Evolutionary conservation across 106 monocot genomes (phyloP), one percentile per base, ranked within the genome.

Genomic region (Dioscorea alata): DNA sequence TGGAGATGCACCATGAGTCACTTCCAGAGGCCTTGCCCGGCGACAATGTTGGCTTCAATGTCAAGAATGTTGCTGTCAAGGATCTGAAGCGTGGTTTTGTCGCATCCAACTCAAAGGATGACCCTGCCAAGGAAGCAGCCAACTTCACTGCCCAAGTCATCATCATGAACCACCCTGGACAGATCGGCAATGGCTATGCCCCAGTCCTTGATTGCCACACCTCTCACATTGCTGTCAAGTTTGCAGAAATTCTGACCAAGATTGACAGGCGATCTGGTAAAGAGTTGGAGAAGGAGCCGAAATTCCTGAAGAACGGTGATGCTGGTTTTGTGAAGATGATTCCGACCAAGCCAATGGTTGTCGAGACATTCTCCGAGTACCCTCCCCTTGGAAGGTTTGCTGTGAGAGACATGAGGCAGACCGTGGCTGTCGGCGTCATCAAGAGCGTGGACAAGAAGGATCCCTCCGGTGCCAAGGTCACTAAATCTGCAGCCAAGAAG

Each of bases 391-490:
- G 73, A 35, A 50, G 73, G 50, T 73, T 73, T 73, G 73, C 73
- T 57, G 73, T 73, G 28, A 73, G 73, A 42, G 73, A 73, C 73
- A 73, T 73, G 73, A 63, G 73, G 32, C 73, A 73, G 65, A 73
- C 73, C 0, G 73, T 73, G 15, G 73, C 73, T 17, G 73, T 73
- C 1, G 73, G 73, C 20, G 73, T 73, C 57, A 73, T 73, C 73
- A 73, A 73, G 65, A 57, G 23, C 4, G 59, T 73, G 6, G 73
- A 73, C 12, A 73, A 73, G 65, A 73, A 73, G 65, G 73, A 73
- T 48, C 73, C 73, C 4, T 34, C 64, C 21, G 73, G 73, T 15
- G 73, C 73, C 65, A 73, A 73, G 73, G 57, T 73, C 65, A 73
- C 73, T 16, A 73, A 73, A 31, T 51, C 73, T 23, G 73, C 73